phyloP scores from a whole-genome alignment of 1,139 yeast species.

The Keqinozyma sinolaborantium region DNA sequence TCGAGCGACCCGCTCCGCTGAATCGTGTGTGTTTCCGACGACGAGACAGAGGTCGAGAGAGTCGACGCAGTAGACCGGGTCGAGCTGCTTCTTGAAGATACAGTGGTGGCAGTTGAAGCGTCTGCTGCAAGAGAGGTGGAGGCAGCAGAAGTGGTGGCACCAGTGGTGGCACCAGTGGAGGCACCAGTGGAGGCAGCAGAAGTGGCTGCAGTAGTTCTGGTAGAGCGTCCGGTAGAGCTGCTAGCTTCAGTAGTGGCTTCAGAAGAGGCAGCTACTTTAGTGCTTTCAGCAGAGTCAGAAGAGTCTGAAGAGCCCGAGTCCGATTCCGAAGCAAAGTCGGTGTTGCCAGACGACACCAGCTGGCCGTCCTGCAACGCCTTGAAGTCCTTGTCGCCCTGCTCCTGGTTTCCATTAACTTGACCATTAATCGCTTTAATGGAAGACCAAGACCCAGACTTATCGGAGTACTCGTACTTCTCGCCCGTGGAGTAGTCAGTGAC shows the following conservation, averaged over 20 bases:
- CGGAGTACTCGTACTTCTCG: conserved; percentile 58
- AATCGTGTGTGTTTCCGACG: no score
- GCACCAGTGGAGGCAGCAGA: conserved; percentile 2
- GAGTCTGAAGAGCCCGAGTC: conserved; percentile 3
- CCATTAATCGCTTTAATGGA: conserved; percentile 69
- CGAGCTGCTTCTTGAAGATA: background rate
- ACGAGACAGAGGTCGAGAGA: no score
- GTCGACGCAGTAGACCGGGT: no score
- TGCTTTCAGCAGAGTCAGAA: no score
- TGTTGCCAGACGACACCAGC: conserved; percentile 8
- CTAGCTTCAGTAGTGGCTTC: conserved; percentile 3
- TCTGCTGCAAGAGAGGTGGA: conserved; percentile 4
- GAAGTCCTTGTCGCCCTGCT: conserved; percentile 49
- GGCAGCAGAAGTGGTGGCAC: conserved; percentile 1
- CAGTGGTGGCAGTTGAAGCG: conserved; percentile 1
- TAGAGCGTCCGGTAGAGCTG: conserved; percentile 3
- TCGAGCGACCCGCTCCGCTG: no score
- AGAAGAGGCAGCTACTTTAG: conserved; percentile 1
- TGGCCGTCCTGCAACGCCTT: conserved; percentile 27
- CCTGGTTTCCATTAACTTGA: conserved; percentile 55
- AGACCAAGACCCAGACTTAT: conserved; percentile 61
- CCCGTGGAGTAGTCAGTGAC: conserved; percentile 85
- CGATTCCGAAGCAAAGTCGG: no score
- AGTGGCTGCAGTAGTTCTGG: conserved; percentile 2
- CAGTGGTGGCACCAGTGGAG: conserved; percentile 2